phyloP scores from a whole-genome alignment of 352 stramenopile species.

The Phytopythium mirpurense region DNA sequence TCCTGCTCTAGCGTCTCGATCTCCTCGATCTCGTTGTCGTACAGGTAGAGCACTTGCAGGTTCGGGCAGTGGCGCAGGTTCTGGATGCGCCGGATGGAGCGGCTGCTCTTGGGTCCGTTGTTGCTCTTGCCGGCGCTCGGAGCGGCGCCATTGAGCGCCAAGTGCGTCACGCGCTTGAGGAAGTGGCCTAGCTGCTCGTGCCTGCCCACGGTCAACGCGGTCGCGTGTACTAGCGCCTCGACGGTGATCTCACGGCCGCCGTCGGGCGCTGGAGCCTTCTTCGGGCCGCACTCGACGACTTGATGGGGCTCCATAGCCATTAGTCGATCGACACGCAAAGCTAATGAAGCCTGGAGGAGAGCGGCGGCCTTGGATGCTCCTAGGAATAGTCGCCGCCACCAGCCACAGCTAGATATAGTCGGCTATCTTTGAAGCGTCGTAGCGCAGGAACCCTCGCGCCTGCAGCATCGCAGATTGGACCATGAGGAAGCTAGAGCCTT shows the following conservation, averaged over 20 bases:
- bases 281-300: not conserved
- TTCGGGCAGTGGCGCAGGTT: conserved; percentile 59
- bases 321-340: too few species aligned
- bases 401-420: not conserved
- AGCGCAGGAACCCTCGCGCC: not conserved
- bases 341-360: too few species aligned
- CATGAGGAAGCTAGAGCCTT: not conserved
- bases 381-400: not conserved
- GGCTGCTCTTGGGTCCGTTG: conserved; percentile 5
- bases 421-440: not conserved
- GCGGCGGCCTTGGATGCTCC: too few species aligned
- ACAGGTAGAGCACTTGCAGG: conserved; percentile 72
- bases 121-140: conserved; percentile 18
- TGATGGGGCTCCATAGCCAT: conserved; percentile 5
- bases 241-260: conserved; percentile 45
- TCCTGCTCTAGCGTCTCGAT: conserved; percentile 50
- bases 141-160: conserved; percentile 49
- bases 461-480: not conserved
- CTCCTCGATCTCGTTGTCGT: conserved; percentile 60
- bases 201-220: conserved; percentile 65
- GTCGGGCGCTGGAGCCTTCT: not conserved
- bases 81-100: conserved; percentile 38
- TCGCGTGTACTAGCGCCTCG: conserved; percentile 53
- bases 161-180: conserved; percentile 66
- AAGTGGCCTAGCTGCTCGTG: conserved; percentile 57